Percentiles rank a stretch among this genome's conserved stretches.
These are phyloP conservation scores for Coniosporium tulheliwenetii DNA, from an alignment of 2,329 filamentous ascomycete species.

Conservation along the genomic window DNA sequence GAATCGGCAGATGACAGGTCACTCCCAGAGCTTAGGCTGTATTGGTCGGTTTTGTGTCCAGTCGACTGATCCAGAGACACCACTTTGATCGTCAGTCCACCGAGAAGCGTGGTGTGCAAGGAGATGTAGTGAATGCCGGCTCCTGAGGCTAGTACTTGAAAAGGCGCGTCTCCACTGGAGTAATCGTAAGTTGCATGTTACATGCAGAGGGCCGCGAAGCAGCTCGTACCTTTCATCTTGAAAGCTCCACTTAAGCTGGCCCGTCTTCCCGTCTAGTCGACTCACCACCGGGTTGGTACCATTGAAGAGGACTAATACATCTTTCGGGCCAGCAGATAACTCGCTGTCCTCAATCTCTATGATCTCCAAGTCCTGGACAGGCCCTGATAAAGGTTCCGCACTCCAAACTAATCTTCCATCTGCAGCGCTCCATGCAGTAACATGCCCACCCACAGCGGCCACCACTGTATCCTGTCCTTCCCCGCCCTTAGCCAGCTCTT, in stretches of 20 bases:
- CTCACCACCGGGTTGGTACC: conserved; percentile 46
- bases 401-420: conserved; percentile 71
- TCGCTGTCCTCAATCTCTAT: conserved; percentile 51
- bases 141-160: conserved; percentile 58
- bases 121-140: conserved; percentile 62
- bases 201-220: neutral
- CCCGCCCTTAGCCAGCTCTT: conserved; percentile 47
- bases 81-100: conserved; percentile 63
- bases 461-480: conserved; percentile 65
- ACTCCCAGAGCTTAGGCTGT: conserved; percentile 55
- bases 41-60: conserved; percentile 57
- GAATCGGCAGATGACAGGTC: conserved; percentile 51
- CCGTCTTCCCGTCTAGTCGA: conserved; percentile 57
- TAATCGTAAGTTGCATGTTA: conserved; percentile 1
- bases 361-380: conserved; percentile 58
- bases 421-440: conserved; percentile 71
- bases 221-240: conserved; percentile 39
- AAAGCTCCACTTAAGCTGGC: conserved; percentile 65
- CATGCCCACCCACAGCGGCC: conserved; percentile 51
- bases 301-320: conserved; percentile 53
- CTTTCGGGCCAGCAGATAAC: conserved; percentile 34
- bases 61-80: conserved; percentile 56
- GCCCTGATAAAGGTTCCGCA: conserved; percentile 24
- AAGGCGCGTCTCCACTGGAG: conserved; percentile 49
- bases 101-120: conserved; percentile 48